Evolutionary conservation across 495 filamentous ascomycete species (phyloP).

Genomic region (Neurospora sp.): DNA sequence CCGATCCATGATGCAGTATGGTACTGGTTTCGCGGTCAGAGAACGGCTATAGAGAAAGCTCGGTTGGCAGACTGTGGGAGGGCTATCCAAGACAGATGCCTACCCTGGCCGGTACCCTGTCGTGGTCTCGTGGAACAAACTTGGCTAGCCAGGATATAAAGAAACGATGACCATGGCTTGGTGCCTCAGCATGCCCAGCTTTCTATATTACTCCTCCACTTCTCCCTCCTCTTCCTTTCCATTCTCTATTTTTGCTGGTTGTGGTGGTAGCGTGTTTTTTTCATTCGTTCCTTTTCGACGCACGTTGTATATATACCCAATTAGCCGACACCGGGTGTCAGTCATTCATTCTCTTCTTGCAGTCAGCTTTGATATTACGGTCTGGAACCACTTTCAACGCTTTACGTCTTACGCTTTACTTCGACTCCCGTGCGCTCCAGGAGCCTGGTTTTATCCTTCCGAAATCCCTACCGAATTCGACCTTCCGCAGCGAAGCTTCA

Average conservation of each 20-base stretch:
- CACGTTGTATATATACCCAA: slow-evolving; percentile 24
- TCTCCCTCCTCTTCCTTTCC: slow-evolving; percentile 14
- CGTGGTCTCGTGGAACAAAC: slow-evolving; percentile 11
- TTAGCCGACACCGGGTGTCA: slow-evolving; percentile 30
- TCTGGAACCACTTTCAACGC: slow-evolving; percentile 37
- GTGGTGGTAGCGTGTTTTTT: slow-evolving; percentile 37
- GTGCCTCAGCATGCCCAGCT: slow-evolving; percentile 8
- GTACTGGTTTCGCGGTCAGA: slow-evolving; percentile 13
- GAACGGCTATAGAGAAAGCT: slow-evolving; percentile 10
- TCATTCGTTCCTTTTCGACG: slow-evolving; percentile 41
- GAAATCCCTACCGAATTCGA: not conserved
- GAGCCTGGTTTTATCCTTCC: slow-evolving; percentile 7
- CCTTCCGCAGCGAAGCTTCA: not conserved
- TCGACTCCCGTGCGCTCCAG: slow-evolving; percentile 9
- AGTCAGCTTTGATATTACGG: slow-evolving; percentile 23
- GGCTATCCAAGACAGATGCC: slow-evolving; percentile 1
- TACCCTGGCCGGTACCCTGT: not conserved
- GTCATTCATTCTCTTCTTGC: slow-evolving; percentile 32
- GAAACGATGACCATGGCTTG: slow-evolving; percentile 31
- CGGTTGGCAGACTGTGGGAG: slow-evolving; percentile 8
- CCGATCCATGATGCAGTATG: slow-evolving; percentile 17
- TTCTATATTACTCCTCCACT: slow-evolving; percentile 14
- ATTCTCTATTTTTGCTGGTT: slow-evolving; percentile 26
- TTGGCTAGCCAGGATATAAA: slow-evolving; percentile 28
- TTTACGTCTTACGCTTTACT: slow-evolving; percentile 10